Base-by-base conservation (phyloP, 2,329 filamentous ascomycete species). In the Coniella vitis region DNA sequence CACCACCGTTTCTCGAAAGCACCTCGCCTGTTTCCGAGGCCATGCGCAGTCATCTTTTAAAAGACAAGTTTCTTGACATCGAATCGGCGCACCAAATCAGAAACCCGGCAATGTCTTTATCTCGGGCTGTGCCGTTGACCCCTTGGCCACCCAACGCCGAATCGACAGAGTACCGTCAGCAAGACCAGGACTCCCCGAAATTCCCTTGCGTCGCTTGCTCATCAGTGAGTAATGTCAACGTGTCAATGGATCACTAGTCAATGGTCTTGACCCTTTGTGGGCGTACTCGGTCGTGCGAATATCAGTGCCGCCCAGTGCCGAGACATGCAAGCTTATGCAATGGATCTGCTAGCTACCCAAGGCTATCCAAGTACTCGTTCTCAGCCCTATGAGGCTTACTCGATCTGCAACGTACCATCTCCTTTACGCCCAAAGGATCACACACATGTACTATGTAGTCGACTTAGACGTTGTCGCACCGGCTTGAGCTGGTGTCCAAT, bases 381-480 rank as follows among this genome's bases (percentile, higher is more conserved):
- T 53, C 51, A 53, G 51, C 51, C 51, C 51, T 53, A 53, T 32
- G 51, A 46, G 47, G 48, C 49, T 42, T 45, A 29, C 29, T 22
- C 19, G 14, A 38, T 35, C 32, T 19, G 10, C 31, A 19, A 16
- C 25, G 25, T 29, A 29, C 13, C n/a, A 32, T 22, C 19, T 38
- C 35, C 40, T 39, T 35, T 22, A 35, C 41, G 35, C 35, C 36
- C 25, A 9, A 35, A 43, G 41, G 39, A 48, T 43, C 21, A 22
- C 17, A 8, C n/a, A 40, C 29, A 38, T 44, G 35, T 17, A 25
- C 20, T 37, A 38, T 44, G 35, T 17, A 25, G 32, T 20, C 25
- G 31, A 21, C n/a, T 3, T 20, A 14, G 21, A 14, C 4, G 13
- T 12, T 21, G 4, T n/a, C 39, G 13, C 9, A 25, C 21, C 16